These are phyloP conservation scores for Phytopythium ostracodes DNA, from an alignment of 352 stramenopile species.

Conservation along the genomic window DNA sequence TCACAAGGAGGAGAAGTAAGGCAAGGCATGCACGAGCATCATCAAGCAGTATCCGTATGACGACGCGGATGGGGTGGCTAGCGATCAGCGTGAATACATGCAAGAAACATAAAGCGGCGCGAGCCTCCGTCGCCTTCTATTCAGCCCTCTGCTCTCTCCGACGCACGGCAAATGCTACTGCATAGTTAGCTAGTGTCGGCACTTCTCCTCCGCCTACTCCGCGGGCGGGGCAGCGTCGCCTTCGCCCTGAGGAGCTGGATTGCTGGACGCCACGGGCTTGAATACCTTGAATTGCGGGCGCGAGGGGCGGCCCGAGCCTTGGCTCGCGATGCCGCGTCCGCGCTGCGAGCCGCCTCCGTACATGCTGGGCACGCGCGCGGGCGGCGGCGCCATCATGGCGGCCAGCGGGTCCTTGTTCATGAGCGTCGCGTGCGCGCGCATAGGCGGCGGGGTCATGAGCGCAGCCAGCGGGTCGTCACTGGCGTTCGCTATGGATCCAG, in stretches of 20 bases:
- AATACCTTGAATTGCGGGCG: slow-evolving; percentile 87
- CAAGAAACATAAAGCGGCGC: background rate
- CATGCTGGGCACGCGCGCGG: slow-evolving; percentile 25
- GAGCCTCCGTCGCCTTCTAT: background rate
- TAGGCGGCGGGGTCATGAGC: slow-evolving; percentile 76
- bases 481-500: slow-evolving; percentile 55
- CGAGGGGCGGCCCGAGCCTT: slow-evolving; percentile 23
- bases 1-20: background rate
- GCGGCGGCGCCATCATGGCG: slow-evolving; percentile 83
- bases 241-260: slow-evolving; percentile 16
- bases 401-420: slow-evolving; percentile 84
- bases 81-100: background rate
- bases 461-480: slow-evolving; percentile 67
- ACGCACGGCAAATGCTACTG: background rate
- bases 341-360: slow-evolving; percentile 28
- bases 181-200: too few relatives aligned
- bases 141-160: too few relatives aligned
- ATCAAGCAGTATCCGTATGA: background rate
- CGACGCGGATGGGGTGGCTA: too few relatives aligned
- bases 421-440: slow-evolving; percentile 37
- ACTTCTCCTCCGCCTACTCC: background rate
- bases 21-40: background rate
- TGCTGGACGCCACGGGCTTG: slow-evolving; percentile 48
- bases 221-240: background rate
- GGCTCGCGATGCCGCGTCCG: slow-evolving; percentile 4